Conservation (phyloP, 805 yeast species). For the Candida alai region DNA sequence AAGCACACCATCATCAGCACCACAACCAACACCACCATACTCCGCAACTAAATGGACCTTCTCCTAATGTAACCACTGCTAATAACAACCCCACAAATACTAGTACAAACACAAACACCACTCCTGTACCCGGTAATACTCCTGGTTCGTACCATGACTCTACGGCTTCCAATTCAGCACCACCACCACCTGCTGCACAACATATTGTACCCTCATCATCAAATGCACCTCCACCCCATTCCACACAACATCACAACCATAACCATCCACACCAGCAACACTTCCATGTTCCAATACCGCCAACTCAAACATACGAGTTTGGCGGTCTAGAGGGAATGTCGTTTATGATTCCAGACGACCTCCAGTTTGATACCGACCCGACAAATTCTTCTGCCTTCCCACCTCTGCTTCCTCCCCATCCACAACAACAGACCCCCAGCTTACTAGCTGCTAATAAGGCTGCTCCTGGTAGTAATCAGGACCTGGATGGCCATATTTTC, state of each 20-base stretch:
- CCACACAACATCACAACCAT: constrained; percentile 4
- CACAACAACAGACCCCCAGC: constrained; percentile 22
- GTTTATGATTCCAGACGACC: constrained; percentile 22
- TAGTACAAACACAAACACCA: constrained; percentile 4
- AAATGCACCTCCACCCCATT: not conserved
- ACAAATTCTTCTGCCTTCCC: constrained; percentile 24
- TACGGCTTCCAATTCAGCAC: constrained; percentile 1
- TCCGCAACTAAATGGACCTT: constrained; percentile 7
- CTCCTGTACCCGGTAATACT: constrained; percentile 5
- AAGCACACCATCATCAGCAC: constrained; percentile 10
- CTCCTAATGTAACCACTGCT: too few species aligned
- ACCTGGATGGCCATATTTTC: constrained; percentile 4
- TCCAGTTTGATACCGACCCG: constrained; percentile 10
- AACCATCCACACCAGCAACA: constrained; percentile 8
- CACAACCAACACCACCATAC: constrained; percentile 5
- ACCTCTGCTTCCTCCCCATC: constrained; percentile 17
- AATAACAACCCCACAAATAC: not conserved
- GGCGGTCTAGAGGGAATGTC: constrained; percentile 21
- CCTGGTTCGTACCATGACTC: not conserved
- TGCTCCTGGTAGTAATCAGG: constrained; percentile 1
- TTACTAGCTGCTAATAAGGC: constrained; percentile 18
- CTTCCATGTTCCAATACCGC: constrained; percentile 9
- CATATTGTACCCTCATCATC: too few species aligned
- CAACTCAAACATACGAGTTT: constrained; percentile 18
- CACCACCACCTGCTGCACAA: not conserved